Base-by-base conservation (phyloP, 2,329 filamentous ascomycete species). In the Berkeleyomyces rouxiae region DNA sequence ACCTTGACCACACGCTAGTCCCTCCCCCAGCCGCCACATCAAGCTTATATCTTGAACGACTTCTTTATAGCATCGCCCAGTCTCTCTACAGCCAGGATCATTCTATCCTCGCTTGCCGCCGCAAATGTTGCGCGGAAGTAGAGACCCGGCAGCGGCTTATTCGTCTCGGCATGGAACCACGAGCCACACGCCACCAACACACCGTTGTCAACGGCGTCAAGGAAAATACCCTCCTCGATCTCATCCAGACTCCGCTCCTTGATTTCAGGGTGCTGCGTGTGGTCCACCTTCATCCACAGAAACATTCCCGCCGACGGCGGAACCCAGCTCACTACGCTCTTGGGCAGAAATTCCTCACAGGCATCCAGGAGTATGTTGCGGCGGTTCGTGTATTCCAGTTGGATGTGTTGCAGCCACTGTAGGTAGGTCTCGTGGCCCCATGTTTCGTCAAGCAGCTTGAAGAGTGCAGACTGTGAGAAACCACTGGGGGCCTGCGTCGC, bases 361-460 rank as follows among this genome's bases (percentile, higher is more conserved):
- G 91, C 90, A 6, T 80, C 78, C 4, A 96, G 77, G 63, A 99
- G 82, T 36, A 82, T 80, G 70, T 97, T 81, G 63, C 93, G 78
- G 65, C 92, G 82, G 67, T 78, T 76, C 1, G 91, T 93, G 71
- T 99, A 99, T 72, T 90, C 83, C 68, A 83, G 73, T 57, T 90
- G 82, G 68, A 97, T 76, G 71, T 89, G 81, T 71, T 93, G 87
- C 66, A 99, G 75, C 93, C 93, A 99, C 69, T 86, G 80, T 33
- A 99, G 74, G 70, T 95, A 99, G 1, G 91, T 91, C 49, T 82
- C 79, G 70, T 99, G 93, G 33, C 92, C 93, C 93, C 93, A 99
- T 59, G 85, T 84, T 73, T 96, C 90, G 67, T 99, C 93, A 1
- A 99, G 78, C 31, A 99, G 78, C 75, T 95, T 95, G 76, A 88